These are phyloP conservation scores for Colletotrichum acutatum DNA, from an alignment of 2,329 filamentous ascomycete species.

Conservation along the genomic window DNA sequence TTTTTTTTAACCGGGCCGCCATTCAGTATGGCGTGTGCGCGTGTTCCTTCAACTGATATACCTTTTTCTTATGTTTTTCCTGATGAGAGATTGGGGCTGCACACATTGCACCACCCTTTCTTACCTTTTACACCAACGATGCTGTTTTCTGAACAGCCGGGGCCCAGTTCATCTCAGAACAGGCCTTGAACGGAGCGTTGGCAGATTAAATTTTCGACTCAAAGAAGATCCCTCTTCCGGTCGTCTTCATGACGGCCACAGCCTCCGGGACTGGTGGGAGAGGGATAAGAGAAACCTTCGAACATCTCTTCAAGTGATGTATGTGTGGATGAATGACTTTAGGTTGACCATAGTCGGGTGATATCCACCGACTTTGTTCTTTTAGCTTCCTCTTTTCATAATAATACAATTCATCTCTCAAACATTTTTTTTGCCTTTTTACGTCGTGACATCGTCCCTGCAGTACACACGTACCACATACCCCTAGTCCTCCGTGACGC, in stretches of 20 bases:
- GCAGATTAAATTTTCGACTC: conserved; percentile 62
- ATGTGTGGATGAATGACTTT: neutral
- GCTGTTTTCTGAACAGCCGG: conserved; percentile 81
- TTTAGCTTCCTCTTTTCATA: conserved; percentile 8
- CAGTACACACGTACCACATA: neutral
- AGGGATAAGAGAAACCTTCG: conserved; percentile 55
- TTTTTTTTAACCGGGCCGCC: conserved; percentile 31
- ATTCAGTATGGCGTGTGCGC: conserved; percentile 9
- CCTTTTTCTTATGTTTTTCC: conserved; percentile 27
- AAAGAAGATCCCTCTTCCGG: conserved; percentile 51
- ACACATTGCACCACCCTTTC: neutral
- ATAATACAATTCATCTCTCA: conserved; percentile 15
- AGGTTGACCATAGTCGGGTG: neutral
- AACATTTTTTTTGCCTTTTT: neutral
- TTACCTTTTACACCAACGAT: conserved; percentile 61
- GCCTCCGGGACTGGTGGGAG: conserved; percentile 48
- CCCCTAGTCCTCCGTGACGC: neutral
- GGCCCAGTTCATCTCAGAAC: conserved; percentile 74
- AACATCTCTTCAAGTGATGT: conserved; percentile 40
- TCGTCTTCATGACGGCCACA: conserved; percentile 41
- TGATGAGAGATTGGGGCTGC: neutral
- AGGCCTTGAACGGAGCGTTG: conserved; percentile 87
- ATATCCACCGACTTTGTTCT: neutral
- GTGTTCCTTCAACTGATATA: conserved; percentile 17
- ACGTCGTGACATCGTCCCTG: conserved; percentile 19